Base-by-base conservation (phyloP, 2,329 filamentous ascomycete species). In the Apiospora malaysiana region DNA sequence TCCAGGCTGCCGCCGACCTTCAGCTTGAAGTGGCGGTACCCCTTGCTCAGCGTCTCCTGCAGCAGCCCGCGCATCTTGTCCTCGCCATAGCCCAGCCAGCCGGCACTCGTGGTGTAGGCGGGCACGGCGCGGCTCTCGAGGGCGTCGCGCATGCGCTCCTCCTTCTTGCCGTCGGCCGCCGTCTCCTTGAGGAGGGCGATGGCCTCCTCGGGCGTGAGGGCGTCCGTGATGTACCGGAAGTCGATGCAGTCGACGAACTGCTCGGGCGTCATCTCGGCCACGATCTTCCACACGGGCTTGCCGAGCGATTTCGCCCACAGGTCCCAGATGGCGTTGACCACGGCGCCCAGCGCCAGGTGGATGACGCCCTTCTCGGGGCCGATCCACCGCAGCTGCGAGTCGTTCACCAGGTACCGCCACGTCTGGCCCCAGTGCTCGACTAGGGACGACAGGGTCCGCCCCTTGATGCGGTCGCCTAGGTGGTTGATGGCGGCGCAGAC, bases 341-440 rank as follows among this genome's bases (percentile, higher is more conserved):
- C 92, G 59, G 94, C 93, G 42, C 93, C 94, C 14, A 97, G 90
- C 1, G 94, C 94, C 9, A 98, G 92, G 82, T 97, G 94, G 76
- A 97, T 97, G 63, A 97, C 94, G 72, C 94, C 94, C 83, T 97
- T 97, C 78, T 97, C 94, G 0, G 94, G 94, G 0, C 94, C 94
- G 78, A 97, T 96, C 94, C 95, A 97, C 71, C 94, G 93, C 69
- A 97, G 87, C 82, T 97, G 94, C 76, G 90, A 93, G 86, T 97
- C 95, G 73, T 92, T 92, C 76, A 97, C 94, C n/a, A 97, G 90
- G 81, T 97, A 90, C 37, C 94, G 90, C 94, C 94, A 97, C 66
- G 94, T 97, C 82, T 92, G 85, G 75, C 94, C 94, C 94, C 93
- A 96, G 85, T 97, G 88, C 68, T 87, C 85, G 65, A 94, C 93